phyloP scores from a whole-genome alignment of 768 basidiomycete genomes.

The Trametes villosa region DNA sequence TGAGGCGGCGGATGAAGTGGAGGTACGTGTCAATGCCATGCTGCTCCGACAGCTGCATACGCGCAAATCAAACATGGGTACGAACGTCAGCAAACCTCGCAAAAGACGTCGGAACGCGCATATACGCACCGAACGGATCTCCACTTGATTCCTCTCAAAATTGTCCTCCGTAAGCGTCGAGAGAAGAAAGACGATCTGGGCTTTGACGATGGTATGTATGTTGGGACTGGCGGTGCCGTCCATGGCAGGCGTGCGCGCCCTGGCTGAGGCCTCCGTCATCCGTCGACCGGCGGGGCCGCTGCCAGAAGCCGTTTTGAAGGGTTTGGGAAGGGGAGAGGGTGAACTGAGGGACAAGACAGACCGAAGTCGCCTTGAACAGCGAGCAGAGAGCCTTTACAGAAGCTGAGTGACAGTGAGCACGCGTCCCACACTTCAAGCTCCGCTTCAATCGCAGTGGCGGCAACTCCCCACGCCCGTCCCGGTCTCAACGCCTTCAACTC shows the following conservation, averaged over 20 bases:
- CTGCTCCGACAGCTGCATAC: conserved; percentile 85
- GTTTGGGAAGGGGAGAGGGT: conserved; percentile 25
- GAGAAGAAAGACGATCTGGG: conserved; percentile 97
- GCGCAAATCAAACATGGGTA: neutral
- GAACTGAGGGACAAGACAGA: conserved; percentile 29
- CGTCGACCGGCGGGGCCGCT: conserved; percentile 41
- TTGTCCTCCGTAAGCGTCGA: conserved; percentile 97
- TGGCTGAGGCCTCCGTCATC: conserved; percentile 40
- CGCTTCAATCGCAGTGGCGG: conserved; percentile 35
- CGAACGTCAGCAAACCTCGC: conserved; percentile 1
- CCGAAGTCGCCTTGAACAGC: conserved; percentile 36
- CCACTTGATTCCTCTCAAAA: conserved; percentile 90
- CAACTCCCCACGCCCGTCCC: conserved; percentile 10
- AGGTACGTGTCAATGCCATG: conserved; percentile 97
- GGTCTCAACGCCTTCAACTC: conserved; percentile 14
- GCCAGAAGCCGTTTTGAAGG: conserved; percentile 42
- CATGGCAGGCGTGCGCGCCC: conserved; percentile 73
- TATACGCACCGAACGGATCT: conserved; percentile 88
- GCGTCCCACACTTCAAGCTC: conserved; percentile 20
- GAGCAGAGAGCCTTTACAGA: conserved; percentile 24
- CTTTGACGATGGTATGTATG: conserved; percentile 91
- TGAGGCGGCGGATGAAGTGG: conserved; percentile 96
- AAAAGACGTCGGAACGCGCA: neutral
- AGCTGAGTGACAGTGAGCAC: conserved; percentile 23
- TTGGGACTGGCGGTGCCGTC: conserved; percentile 82